Conservation (phyloP, 106 monocot species). For the Cymbidium sinense region DNA sequence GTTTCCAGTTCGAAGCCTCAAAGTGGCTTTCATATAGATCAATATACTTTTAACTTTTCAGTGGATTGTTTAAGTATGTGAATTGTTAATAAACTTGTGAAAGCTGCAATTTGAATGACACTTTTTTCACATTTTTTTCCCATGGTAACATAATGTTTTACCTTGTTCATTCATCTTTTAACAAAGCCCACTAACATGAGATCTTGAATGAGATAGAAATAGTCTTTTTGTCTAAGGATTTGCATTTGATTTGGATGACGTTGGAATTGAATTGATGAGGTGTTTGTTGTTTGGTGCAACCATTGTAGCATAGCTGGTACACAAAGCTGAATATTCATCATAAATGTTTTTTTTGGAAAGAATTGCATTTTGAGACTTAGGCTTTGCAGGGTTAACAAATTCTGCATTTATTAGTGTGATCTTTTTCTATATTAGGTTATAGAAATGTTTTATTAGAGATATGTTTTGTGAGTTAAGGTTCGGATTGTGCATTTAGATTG, state of each 20-base stretch:
- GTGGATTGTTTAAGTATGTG: neutral
- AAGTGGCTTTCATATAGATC: neutral
- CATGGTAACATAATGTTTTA: neutral
- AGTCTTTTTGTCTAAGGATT: neutral
- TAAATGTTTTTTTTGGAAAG: no score
- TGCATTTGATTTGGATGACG: neutral
- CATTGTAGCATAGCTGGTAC: neutral
- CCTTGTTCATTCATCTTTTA: neutral
- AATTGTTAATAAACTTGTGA: neutral
- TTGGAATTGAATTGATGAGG: neutral
- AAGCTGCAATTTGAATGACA: neutral
- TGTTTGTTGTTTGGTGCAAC: neutral
- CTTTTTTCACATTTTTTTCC: neutral
- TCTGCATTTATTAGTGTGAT: no score
- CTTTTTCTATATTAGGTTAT: no score
- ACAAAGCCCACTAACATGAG: neutral
- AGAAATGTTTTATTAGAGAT: no score
- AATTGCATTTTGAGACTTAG: no score
- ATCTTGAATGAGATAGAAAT: neutral
- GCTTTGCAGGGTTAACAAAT: no score
- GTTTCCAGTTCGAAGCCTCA: neutral
- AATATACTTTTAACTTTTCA: neutral
- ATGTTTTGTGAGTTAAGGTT: no score
- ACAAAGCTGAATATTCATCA: no score
- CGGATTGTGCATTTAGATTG: no score